phyloP scores from a whole-genome alignment of 169 alveolate genomes.

The Cystoisospora suis region DNA sequence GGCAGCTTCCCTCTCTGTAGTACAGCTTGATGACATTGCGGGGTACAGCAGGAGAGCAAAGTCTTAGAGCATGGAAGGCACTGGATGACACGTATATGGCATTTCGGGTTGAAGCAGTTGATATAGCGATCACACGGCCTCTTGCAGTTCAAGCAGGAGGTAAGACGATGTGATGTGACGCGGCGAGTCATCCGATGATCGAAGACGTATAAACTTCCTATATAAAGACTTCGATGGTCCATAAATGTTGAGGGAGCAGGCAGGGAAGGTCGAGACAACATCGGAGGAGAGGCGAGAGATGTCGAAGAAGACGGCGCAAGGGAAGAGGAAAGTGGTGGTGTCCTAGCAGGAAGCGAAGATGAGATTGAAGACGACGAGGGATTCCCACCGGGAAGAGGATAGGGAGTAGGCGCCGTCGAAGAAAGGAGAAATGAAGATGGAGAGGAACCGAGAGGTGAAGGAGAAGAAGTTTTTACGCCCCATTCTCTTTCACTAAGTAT shows the following conservation, averaged over 20 bases:
- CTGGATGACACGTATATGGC: slow-evolving; percentile 55
- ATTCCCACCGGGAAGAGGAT: too few species aligned
- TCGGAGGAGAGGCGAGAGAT: neutral
- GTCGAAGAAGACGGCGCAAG: neutral
- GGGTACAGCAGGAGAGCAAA: slow-evolving; percentile 50
- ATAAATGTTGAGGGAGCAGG: neutral
- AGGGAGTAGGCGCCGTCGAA: too few species aligned
- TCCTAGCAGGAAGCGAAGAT: too few species aligned
- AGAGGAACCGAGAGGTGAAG: too few species aligned
- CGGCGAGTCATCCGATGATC: slow-evolving; percentile 64
- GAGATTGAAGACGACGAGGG: too few species aligned
- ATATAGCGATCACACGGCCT: slow-evolving; percentile 43
- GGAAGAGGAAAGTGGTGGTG: neutral
- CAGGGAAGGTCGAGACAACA: neutral
- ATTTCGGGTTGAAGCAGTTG: slow-evolving; percentile 55
- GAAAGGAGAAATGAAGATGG: too few species aligned
- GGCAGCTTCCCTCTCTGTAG: neutral
- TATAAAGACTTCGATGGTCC: slow-evolving; percentile 11
- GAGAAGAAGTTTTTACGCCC: too few species aligned
- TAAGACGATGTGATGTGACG: slow-evolving; percentile 51
- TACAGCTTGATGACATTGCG: slow-evolving; percentile 25
- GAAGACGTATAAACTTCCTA: slow-evolving; percentile 66
- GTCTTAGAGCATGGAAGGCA: slow-evolving; percentile 54
- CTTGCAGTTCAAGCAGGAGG: slow-evolving; percentile 46
- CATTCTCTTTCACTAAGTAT: too few species aligned